Percentiles rank a stretch among this genome's conserved stretches.
phyloP scores from a whole-genome alignment of 768 basidiomycete species.

The Udeniomyces megalosporus region DNA sequence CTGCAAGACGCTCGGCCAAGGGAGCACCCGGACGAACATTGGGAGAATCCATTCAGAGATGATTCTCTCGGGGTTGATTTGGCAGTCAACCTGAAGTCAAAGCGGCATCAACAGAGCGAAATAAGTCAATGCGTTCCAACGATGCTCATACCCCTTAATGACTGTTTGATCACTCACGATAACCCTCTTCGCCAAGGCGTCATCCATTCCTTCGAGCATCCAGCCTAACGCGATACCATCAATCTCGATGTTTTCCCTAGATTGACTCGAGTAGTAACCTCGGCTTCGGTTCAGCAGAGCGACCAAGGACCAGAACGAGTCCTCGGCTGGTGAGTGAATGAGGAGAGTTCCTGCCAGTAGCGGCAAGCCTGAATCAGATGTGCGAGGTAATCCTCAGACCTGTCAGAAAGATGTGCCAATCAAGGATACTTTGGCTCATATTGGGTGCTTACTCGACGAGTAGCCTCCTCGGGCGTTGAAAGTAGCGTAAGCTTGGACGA shows the following conservation, averaged over 20 bases:
- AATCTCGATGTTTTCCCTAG: constrained; percentile 5
- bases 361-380: background rate
- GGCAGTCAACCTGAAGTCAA: constrained; percentile 1
- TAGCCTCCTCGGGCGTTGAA: constrained; percentile 1
- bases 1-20: constrained; percentile 3
- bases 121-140: no score
- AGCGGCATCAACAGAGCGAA: background rate
- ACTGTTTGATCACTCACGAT: background rate
- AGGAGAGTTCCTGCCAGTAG: background rate
- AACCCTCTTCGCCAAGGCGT: constrained; percentile 4
- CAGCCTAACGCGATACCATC: constrained; percentile 7
- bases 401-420: no score
- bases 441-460: background rate
- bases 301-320: constrained; percentile 8
- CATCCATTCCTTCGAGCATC: constrained; percentile 9
- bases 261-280: background rate
- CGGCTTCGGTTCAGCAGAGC: background rate
- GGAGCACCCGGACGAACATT: constrained; percentile 14
- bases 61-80: constrained; percentile 2
- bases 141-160: background rate
- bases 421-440: no score
- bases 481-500: background rate
- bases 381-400: background rate
- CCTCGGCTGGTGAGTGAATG: constrained; percentile 2
- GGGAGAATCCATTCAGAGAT: constrained; percentile 8